Evolutionary conservation across 768 basidiomycete genomes (phyloP).

Genomic region (Cyathus striatus): DNA sequence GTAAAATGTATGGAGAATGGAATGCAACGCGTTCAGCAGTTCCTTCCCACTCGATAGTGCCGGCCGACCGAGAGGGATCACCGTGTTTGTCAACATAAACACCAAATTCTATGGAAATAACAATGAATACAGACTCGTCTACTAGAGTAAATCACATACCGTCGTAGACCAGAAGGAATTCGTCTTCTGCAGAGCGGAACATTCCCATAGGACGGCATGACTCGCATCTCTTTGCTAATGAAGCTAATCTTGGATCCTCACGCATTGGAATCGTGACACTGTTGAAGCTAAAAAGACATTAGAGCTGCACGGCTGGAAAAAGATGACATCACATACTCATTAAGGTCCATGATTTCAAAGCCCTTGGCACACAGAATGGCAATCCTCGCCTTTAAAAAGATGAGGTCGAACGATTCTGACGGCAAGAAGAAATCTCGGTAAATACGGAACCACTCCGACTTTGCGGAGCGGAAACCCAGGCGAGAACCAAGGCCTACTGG

Average conservation of each 20-base stretch:
- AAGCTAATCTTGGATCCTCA: conserved; percentile 60
- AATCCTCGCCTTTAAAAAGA: conserved; percentile 91
- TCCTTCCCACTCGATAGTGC: conserved; percentile 93
- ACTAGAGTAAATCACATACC: too few species aligned
- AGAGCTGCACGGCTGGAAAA: not conserved
- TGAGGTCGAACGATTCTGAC: conserved; percentile 84
- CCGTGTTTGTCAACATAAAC: conserved; percentile 94
- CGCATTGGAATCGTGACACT: conserved; percentile 86
- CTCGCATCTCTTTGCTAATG: conserved; percentile 82
- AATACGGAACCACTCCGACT: conserved; percentile 92
- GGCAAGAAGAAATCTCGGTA: conserved; percentile 95
- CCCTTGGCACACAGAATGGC: conserved; percentile 91
- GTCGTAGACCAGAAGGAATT: conserved; percentile 92
- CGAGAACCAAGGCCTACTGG: conserved; percentile 69
- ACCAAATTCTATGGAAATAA: conserved; percentile 69
- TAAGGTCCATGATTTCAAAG: conserved; percentile 96
- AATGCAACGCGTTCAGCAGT: conserved; percentile 87
- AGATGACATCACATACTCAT: conserved; percentile 54
- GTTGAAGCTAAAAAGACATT: conserved; percentile 54
- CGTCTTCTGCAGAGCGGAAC: conserved; percentile 88
- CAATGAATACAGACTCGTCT: too few species aligned
- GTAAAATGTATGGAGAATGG: conserved; percentile 85
- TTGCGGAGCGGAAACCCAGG: conserved; percentile 71
- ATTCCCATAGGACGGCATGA: conserved; percentile 86
- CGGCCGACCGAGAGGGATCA: conserved; percentile 68